phyloP scores from a whole-genome alignment of 1,284 basidiomycete species.

The Boletus smithii region DNA sequence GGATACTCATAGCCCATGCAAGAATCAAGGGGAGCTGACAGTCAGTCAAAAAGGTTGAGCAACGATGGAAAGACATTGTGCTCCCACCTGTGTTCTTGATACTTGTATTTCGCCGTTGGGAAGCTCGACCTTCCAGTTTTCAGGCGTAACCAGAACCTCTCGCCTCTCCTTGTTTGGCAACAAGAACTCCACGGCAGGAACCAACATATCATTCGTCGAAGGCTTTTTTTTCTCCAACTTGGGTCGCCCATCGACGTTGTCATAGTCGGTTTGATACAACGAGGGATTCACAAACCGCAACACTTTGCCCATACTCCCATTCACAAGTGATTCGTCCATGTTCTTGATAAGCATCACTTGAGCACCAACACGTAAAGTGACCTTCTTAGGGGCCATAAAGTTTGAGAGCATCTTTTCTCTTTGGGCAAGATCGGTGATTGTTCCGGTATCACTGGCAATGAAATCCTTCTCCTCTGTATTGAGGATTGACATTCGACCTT shows the following conservation, averaged over 20 bases:
- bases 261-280: slow-evolving; percentile 26
- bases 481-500: slow-evolving; percentile 52
- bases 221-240: slow-evolving; percentile 27
- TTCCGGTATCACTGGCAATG: slow-evolving; percentile 52
- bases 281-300: slow-evolving; percentile 47
- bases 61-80: background rate
- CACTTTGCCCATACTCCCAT: slow-evolving; percentile 68
- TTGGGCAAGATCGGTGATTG: slow-evolving; percentile 47
- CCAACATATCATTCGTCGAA: slow-evolving; percentile 38
- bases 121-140: slow-evolving; percentile 82
- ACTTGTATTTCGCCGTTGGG: slow-evolving; percentile 81
- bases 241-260: slow-evolving; percentile 28
- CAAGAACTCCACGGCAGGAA: slow-evolving; percentile 78
- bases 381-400: slow-evolving; percentile 64
- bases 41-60: background rate
- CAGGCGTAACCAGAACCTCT: slow-evolving; percentile 64
- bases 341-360: slow-evolving; percentile 72
- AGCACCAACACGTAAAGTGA: slow-evolving; percentile 55
- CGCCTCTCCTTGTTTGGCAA: slow-evolving; percentile 56
- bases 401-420: slow-evolving; percentile 66
- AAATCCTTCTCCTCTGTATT: slow-evolving; percentile 44
- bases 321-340: slow-evolving; percentile 67
- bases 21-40: slow-evolving; percentile 72
- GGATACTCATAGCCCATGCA: slow-evolving; percentile 94
- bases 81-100: slow-evolving; percentile 60